These are phyloP conservation scores for Terana coerulea DNA, from an alignment of 768 basidiomycete species.

Conservation along the genomic window DNA sequence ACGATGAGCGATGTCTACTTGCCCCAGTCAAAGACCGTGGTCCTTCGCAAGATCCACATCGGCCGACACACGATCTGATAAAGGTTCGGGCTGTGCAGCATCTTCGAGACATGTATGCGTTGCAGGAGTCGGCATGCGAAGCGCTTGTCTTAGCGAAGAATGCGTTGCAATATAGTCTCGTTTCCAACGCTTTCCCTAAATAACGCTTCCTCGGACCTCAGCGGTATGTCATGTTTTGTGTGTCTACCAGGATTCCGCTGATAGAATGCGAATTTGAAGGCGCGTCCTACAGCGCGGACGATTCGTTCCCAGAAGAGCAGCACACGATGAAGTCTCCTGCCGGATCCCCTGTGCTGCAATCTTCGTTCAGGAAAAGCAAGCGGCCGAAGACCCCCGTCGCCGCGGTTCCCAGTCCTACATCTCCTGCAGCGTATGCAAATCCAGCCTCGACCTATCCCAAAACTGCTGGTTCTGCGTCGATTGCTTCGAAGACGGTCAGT, in stretches of 20 bases:
- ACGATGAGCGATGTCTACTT: constrained; percentile 13
- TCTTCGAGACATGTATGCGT: constrained; percentile 6
- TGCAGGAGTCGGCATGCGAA: not conserved
- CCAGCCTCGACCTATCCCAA: not conserved
- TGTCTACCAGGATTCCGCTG: no score
- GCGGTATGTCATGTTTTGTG: not conserved
- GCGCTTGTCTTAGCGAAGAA: constrained; percentile 1
- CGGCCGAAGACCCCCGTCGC: not conserved
- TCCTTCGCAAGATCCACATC: constrained; percentile 5
- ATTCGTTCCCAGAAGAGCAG: not conserved
- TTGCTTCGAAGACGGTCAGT: constrained; percentile 11
- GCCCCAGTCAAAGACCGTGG: constrained; percentile 3
- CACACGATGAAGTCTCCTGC: not conserved
- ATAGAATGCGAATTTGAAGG: not conserved
- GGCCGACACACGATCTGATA: constrained; percentile 16
- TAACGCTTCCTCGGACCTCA: not conserved
- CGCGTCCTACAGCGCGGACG: not conserved
- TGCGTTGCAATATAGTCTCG: not conserved
- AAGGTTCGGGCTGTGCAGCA: constrained; percentile 17
- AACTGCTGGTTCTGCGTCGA: constrained; percentile 17
- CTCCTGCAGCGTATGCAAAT: constrained; percentile 3
- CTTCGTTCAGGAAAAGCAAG: not conserved
- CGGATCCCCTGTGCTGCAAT: not conserved
- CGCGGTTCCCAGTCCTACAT: not conserved
- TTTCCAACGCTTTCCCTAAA: not conserved